Evolutionary conservation across 2,329 filamentous ascomycete species (phyloP), one percentile per base, ranked within the genome.

Genomic region (Dactylellina cionopaga): DNA sequence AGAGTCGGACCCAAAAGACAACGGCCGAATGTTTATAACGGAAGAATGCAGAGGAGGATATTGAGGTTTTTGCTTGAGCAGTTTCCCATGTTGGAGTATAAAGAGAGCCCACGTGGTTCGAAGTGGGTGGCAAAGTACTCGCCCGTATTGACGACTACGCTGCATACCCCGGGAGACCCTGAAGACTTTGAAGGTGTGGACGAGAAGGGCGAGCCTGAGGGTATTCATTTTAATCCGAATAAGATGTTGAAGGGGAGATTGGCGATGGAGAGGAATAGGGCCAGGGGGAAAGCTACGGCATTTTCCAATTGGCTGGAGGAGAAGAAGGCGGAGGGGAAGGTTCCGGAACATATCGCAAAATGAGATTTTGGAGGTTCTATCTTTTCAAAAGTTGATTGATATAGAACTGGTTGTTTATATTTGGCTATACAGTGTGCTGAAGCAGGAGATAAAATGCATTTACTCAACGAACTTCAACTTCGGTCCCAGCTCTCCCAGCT

Each of bases 401-500:
- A n/a, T n/a, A n/a, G n/a, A n/a, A n/a, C n/a, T n/a, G n/a, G n/a
- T n/a, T n/a, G n/a, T n/a, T n/a, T n/a, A n/a, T n/a, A n/a, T n/a
- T 15, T 11, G 3, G 5, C 6, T 54, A 44, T 60, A 35, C 19
- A 27, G 9, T 29, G 33, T 39, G 0, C 9, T n/a, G n/a, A n/a
- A n/a, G n/a, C n/a, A n/a, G 24, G 15, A 41, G 19, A 22, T 51
- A 41, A 22, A 39, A 17, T n/a, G 2, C 5, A 39, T 39, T 25
- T 64, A 71, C 43, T 71, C 66, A 41, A 44, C 58, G 7, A 56
- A 22, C 41, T 75, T 54, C 10, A 75, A 55, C 54, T 74, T 75
- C 2, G 76, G 75, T 2, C 76, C 76, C 75, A 85, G 75, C 13
- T 78, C 79, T 7, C 86, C 89, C 77, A 93, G 79, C 81, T 85